Percentiles rank a stretch among this genome's conserved stretches.
These are phyloP conservation scores for Colletotrichum sp. DNA, from an alignment of 2,329 filamentous ascomycete genomes.

Conservation along the genomic window DNA sequence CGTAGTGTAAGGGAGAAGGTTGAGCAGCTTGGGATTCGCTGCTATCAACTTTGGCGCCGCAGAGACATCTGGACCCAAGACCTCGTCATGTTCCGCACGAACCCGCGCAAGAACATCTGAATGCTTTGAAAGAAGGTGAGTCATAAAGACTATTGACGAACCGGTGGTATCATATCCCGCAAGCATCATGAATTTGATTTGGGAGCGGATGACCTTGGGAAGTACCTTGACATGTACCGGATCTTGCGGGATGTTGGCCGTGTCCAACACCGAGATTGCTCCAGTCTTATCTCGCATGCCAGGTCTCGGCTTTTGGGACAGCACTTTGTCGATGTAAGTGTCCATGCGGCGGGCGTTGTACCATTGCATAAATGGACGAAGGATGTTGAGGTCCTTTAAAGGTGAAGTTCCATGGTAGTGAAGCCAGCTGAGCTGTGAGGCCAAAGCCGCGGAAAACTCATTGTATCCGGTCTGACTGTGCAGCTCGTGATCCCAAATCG, in stretches of 20 bases:
- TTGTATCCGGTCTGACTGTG: not conserved
- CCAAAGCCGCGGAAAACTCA: not conserved
- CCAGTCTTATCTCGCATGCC: not conserved
- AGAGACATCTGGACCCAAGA: slow-evolving; percentile 43
- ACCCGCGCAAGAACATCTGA: slow-evolving; percentile 30
- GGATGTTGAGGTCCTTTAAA: not conserved
- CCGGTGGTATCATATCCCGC: slow-evolving; percentile 42
- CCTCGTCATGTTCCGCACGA: slow-evolving; percentile 51
- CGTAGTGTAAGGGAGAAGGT: slow-evolving; percentile 22
- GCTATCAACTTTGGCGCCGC: not conserved
- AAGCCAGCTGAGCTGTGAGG: not conserved
- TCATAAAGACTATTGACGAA: slow-evolving; percentile 34
- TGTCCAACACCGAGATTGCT: not conserved
- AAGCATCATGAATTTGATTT: slow-evolving; percentile 40
- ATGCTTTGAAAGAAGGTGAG: slow-evolving; percentile 31
- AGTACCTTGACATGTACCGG: not conserved
- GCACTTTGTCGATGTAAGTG: not conserved
- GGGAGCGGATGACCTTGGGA: slow-evolving; percentile 19
- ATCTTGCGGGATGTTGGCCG: not conserved
- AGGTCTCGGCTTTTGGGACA: not conserved
- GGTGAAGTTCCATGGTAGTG: not conserved
- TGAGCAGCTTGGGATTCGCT: not conserved
- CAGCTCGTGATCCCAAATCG: not conserved
- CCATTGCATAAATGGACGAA: not conserved
- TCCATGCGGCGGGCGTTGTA: not conserved